Percentiles rank a stretch among this genome's conserved stretches.
phyloP scores from a whole-genome alignment of 2,329 filamentous ascomycete genomes.

The Alternaria arbusti region DNA sequence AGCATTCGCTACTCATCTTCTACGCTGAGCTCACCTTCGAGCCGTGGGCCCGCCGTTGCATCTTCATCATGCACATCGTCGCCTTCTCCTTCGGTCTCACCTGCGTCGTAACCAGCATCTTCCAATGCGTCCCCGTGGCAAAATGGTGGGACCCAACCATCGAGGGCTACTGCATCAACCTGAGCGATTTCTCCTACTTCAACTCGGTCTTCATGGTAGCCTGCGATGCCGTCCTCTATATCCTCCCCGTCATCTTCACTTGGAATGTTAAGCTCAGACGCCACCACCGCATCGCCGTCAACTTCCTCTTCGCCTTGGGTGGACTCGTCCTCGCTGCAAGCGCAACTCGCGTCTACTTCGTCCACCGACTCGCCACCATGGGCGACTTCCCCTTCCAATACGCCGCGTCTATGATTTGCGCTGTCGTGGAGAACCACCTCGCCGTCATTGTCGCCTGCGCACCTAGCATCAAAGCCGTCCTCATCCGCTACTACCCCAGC shows the following conservation, averaged over 20 bases:
- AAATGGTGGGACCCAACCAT: slow-evolving; percentile 38
- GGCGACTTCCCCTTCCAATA: slow-evolving; percentile 37
- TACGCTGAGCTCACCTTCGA: slow-evolving; percentile 48
- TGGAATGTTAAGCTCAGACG: slow-evolving; percentile 43
- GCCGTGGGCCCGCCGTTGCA: slow-evolving; percentile 26
- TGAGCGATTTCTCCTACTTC: slow-evolving; percentile 46
- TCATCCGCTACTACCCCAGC: slow-evolving; percentile 32
- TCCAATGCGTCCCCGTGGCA: slow-evolving; percentile 46
- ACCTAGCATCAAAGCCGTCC: slow-evolving; percentile 40
- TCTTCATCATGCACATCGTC: slow-evolving; percentile 45
- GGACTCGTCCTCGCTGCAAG: slow-evolving; percentile 40
- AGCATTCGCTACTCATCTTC: slow-evolving; percentile 50
- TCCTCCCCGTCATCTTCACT: slow-evolving; percentile 49
- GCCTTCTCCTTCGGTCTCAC: slow-evolving; percentile 43
- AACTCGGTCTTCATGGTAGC: slow-evolving; percentile 48
- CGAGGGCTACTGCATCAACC: slow-evolving; percentile 43
- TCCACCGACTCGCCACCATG: slow-evolving; percentile 29
- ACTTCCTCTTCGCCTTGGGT: slow-evolving; percentile 42
- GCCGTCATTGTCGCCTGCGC: slow-evolving; percentile 47
- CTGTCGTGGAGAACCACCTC: slow-evolving; percentile 46
- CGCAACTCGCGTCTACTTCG: slow-evolving; percentile 31
- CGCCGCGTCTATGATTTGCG: slow-evolving; percentile 40
- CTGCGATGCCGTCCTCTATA: slow-evolving; percentile 48
- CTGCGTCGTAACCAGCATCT: slow-evolving; percentile 43
- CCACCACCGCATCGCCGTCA: slow-evolving; percentile 44